Evolutionary conservation across 257 asterid genomes (phyloP), one percentile per base, ranked within the genome.

Genomic region (Orobanche coerulescens): DNA sequence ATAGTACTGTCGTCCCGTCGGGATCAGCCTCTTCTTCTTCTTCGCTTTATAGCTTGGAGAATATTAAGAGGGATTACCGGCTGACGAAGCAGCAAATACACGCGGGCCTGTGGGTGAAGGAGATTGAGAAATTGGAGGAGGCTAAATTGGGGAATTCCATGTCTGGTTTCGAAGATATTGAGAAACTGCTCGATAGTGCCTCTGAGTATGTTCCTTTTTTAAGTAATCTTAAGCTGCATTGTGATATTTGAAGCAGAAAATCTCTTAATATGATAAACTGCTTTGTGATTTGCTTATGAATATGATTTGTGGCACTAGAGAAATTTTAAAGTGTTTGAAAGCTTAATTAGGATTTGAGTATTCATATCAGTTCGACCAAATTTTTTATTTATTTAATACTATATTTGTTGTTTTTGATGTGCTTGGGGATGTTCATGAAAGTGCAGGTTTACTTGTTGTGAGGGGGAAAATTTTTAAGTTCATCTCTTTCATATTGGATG

Each of bases 111-210:
- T 92, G 98, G 98, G 79, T 74, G 71, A 86, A 88, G 76, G 96
- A 88, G 81, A 88, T 92, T 81, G 96, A 92, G 80, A 92, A 86
- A 71, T 25, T 79, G 82, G 95, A 88, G 79, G 98, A 88, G 71
- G 89, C 87, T 20, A 82, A 84, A 57, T 75, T 92, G 74, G 95
- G 93, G 25, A 76, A 76, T 58, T 72, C 82, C 31, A 7, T 71
- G 70, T 71, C 76, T 26, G 93, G 81, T 34, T 73, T 75, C 18
- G 83, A 82, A 60, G 94, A 84, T 67, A 85, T 88, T 40, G 95
- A 92, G 33, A 92, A 82, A 64, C 69, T 92, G 79, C 93, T 92
- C 6, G 85, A 82, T 69, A 79, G 84, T 53, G 89, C 88, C 67
- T 86, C 95, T 36, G 94, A 86, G 96, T 92, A 86, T 0, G 86